Evolutionary conservation across 2,329 filamentous ascomycete species (phyloP).

Genomic region (Diaporthe destruens): DNA sequence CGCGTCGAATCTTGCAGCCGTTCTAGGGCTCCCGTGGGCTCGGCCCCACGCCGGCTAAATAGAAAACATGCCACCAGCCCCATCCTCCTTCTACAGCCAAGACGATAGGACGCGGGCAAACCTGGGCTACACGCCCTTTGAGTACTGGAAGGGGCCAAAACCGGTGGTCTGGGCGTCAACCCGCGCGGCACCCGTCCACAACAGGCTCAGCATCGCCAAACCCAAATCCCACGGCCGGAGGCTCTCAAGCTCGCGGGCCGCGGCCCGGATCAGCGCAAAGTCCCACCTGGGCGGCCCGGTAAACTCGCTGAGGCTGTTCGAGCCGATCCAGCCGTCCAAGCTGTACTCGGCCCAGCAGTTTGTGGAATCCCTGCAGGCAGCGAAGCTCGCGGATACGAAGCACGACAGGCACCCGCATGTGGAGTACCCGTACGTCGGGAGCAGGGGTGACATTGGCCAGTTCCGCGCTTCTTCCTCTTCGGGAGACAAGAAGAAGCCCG

Average conservation of each 20-base stretch:
- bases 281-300: background rate
- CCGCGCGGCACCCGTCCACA: constrained; percentile 2
- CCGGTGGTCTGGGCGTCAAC: constrained; percentile 33
- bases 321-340: constrained; percentile 31
- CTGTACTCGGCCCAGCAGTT: constrained; percentile 31
- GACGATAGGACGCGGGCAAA: constrained; percentile 32
- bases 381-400: constrained; percentile 30
- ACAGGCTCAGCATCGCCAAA: too few relatives aligned
- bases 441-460: constrained; percentile 12
- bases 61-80: constrained; percentile 24
- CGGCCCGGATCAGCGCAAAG: constrained; percentile 2
- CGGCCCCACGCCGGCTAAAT: constrained; percentile 29
- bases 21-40: constrained; percentile 12
- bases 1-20: constrained; percentile 11
- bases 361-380: constrained; percentile 20
- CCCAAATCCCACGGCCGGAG: constrained; percentile 30
- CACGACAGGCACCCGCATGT: constrained; percentile 30
- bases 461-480: constrained; percentile 6
- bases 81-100: constrained; percentile 34
- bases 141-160: constrained; percentile 47
- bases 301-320: constrained; percentile 20
- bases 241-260: constrained; percentile 9
- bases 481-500: constrained; percentile 3
- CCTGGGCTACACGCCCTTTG: constrained; percentile 46
- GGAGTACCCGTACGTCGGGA: constrained; percentile 28